phyloP scores from a whole-genome alignment of 1,139 yeast genomes.

The Candida tropicalis region DNA sequence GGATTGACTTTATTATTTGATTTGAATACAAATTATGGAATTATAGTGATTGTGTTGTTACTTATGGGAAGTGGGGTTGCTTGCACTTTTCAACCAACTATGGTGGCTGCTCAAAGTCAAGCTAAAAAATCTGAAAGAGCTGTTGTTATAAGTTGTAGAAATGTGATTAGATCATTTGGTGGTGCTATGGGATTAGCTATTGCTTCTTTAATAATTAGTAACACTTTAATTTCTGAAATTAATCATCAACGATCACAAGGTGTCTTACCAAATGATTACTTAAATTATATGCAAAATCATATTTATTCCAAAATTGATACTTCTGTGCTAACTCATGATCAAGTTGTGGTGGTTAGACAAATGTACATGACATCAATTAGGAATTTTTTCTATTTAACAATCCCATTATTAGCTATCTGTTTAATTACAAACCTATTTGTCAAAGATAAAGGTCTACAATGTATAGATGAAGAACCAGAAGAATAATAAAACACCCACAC shows the following conservation, averaged over 20 bases:
- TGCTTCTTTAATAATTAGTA: constrained; percentile 44
- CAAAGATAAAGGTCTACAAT: constrained; percentile 44
- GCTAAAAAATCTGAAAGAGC: constrained; percentile 51
- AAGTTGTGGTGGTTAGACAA: constrained; percentile 26
- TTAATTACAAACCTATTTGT: constrained; percentile 37
- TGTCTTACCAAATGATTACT: constrained; percentile 19
- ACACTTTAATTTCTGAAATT: constrained; percentile 32
- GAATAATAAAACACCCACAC: not conserved
- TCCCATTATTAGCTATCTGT: constrained; percentile 48
- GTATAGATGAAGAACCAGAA: constrained; percentile 37
- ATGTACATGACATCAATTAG: constrained; percentile 42
- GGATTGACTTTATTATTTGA: constrained; percentile 40
- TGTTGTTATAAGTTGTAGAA: constrained; percentile 53
- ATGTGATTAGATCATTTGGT: constrained; percentile 55
- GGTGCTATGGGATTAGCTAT: constrained; percentile 56
- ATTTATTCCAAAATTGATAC: constrained; percentile 37
- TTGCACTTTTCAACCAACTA: constrained; percentile 55
- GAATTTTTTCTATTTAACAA: constrained; percentile 41
- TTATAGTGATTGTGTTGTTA: constrained; percentile 35
- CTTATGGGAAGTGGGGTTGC: constrained; percentile 54
- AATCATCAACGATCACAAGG: constrained; percentile 15
- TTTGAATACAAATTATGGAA: constrained; percentile 29
- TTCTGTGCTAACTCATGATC: constrained; percentile 24
- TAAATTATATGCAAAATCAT: constrained; percentile 26
- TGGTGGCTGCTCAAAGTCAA: constrained; percentile 54